Percentiles rank a stretch among this genome's conserved stretches.
These are phyloP conservation scores for Saturnispora serradocipensis DNA, from an alignment of 805 yeast genomes.

Conservation along the genomic window DNA sequence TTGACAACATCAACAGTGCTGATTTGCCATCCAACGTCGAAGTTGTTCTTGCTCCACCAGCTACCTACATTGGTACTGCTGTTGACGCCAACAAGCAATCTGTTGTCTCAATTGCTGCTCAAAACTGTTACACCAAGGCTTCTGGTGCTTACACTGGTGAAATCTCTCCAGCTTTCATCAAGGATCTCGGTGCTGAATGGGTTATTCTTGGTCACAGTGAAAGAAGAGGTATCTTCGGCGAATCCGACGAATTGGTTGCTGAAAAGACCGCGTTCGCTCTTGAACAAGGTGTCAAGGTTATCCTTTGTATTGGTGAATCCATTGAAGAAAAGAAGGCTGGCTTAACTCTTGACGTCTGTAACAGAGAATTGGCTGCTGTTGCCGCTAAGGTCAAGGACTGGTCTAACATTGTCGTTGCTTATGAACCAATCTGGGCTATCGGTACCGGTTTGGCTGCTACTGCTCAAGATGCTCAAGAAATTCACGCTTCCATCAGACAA, in stretches of 20 bases:
- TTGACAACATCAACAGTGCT: constrained; percentile 73
- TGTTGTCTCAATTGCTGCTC: constrained; percentile 79
- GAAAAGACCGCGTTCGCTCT: constrained; percentile 91
- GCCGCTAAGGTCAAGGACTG: constrained; percentile 60
- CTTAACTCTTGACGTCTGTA: constrained; percentile 75
- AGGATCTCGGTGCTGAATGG: constrained; percentile 91
- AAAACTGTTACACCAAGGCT: constrained; percentile 79
- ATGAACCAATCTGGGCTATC: constrained; percentile 99
- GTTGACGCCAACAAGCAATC: constrained; percentile 56
- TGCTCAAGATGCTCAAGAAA: constrained; percentile 94
- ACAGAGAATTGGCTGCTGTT: constrained; percentile 86
- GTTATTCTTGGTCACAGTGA: constrained; percentile 97
- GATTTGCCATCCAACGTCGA: constrained; percentile 70
- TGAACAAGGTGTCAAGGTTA: constrained; percentile 81
- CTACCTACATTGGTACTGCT: constrained; percentile 79
- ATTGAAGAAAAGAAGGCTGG: constrained; percentile 89
- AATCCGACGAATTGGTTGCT: constrained; percentile 84
- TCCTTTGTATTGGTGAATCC: constrained; percentile 97
- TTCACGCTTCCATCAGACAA: constrained; percentile 81
- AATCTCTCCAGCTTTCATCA: constrained; percentile 76
- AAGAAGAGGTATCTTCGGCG: constrained; percentile 91
- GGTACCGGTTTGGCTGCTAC: constrained; percentile 99
- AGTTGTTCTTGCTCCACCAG: constrained; percentile 95
- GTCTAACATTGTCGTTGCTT: constrained; percentile 88
- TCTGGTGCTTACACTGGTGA: constrained; percentile 99